phyloP scores from a whole-genome alignment of 257 asterid species.

The Solanum infundibuliforme region DNA sequence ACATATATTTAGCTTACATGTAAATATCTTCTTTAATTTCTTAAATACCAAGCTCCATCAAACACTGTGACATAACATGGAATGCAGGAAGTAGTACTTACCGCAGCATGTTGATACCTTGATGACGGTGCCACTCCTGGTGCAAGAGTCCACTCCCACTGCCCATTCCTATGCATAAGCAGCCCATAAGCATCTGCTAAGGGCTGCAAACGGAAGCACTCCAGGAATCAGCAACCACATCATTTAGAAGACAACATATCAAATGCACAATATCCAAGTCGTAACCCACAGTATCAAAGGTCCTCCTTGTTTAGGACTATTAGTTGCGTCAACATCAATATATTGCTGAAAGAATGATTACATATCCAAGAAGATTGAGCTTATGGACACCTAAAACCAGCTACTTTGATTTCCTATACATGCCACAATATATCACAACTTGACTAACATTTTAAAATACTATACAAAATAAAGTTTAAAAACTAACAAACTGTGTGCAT shows the following conservation, averaged over 20 bases:
- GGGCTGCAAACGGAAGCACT: constrained; percentile 43
- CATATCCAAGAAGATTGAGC: not conserved
- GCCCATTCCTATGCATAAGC: constrained; percentile 97
- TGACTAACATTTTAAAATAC: not conserved
- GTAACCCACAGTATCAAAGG: not conserved
- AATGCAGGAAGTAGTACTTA: constrained; percentile 23
- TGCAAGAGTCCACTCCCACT: constrained; percentile 99
- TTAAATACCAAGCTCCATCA: not conserved
- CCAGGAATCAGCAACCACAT: not conserved
- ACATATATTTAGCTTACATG: not conserved
- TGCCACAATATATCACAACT: not conserved
- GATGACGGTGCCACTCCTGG: constrained; percentile 97
- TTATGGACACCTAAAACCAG: not conserved
- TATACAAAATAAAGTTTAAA: not conserved
- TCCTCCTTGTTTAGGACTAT: not conserved
- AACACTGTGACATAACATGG: not conserved
- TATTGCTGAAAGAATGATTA: not conserved
- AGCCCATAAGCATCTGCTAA: constrained; percentile 93
- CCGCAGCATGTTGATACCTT: constrained; percentile 97
- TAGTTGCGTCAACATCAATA: not conserved
- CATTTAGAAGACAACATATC: not conserved
- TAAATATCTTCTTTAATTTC: not conserved
- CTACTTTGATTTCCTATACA: not conserved
- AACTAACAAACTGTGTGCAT: not conserved
- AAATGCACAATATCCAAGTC: not conserved